Evolutionary conservation across 768 basidiomycete species (phyloP), one percentile per base, ranked within the genome.

Genomic region (Auriscalpium microsporum): DNA sequence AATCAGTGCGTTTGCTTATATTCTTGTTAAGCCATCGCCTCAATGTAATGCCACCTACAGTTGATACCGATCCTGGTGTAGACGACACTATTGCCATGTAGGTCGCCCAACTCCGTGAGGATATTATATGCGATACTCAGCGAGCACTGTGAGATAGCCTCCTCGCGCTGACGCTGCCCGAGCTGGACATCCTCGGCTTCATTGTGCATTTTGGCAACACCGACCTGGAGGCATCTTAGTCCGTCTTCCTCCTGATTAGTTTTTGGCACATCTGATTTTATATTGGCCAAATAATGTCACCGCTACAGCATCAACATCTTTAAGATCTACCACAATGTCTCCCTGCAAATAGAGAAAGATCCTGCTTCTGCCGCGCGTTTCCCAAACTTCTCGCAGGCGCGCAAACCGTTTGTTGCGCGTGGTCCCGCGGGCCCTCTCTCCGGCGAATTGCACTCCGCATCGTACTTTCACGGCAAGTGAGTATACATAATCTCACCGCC

Each of bases 31-130:
- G 2, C 28, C 28, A 28, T 28, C 21, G 21, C 21, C 21, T 21
- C 21, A 21, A 28, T 7, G 28, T 7, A 28, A 28, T 28, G 28
- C 28, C 5, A 4, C 28, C 28, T n/a, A 34, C 62, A 90, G 87
- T 90, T 63, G 90, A 91, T 62, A 88, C 88, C 28, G 90, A 94
- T 65, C 88, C 90, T 8, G 91, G 91, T 36, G 84, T 91, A 4
- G 91, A 94, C 64, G 91, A 94, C 67, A 73, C 77, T 23, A 61
- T 91, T 51, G 90, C 90, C 33, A 81, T 94, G 89, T 86, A 56
- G 56, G 82, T 68, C 33, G 56, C 53, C 33, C 50, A 48, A n/a
- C 21, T 37, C 35, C 17, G 14, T 37, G 35, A 4, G 0, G 19
- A 53, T 14, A 8, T 35, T 14, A 8, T 35, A 19, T 40, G 37